Evolutionary conservation across 2,329 filamentous ascomycete genomes (phyloP).

Genomic region (Sarocladium brachiariae): DNA sequence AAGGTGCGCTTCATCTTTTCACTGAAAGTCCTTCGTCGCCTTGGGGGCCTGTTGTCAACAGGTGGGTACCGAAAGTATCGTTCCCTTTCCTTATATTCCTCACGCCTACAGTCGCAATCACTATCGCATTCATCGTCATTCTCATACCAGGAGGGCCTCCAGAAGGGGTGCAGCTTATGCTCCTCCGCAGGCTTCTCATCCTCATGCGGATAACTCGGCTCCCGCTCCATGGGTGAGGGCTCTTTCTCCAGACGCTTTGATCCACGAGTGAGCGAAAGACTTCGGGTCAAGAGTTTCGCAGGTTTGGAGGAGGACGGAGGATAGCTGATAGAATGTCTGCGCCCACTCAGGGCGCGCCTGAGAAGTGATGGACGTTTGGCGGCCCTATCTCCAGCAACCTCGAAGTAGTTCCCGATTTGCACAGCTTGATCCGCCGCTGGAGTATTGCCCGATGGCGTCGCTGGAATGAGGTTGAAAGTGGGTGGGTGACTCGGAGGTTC

Average conservation of each 20-base stretch:
- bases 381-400: slow-evolving; percentile 29
- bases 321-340: slow-evolving; percentile 37
- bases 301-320: slow-evolving; percentile 32
- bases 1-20: slow-evolving; percentile 52
- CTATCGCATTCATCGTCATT: slow-evolving; percentile 23
- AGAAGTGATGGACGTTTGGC: slow-evolving; percentile 43
- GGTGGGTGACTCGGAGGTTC: slow-evolving; percentile 37
- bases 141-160: slow-evolving; percentile 47
- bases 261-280: slow-evolving; percentile 42
- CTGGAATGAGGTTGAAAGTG: slow-evolving; percentile 53
- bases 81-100: slow-evolving; percentile 32
- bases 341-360: slow-evolving; percentile 44
- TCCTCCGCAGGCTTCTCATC: slow-evolving; percentile 44
- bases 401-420: slow-evolving; percentile 48
- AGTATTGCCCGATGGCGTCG: slow-evolving; percentile 54
- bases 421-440: slow-evolving; percentile 45
- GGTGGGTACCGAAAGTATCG: slow-evolving; percentile 39
- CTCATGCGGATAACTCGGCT: slow-evolving; percentile 27
- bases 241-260: neutral
- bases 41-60: slow-evolving; percentile 39
- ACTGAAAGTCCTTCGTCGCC: slow-evolving; percentile 42
- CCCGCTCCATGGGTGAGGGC: neutral
- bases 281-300: slow-evolving; percentile 39
- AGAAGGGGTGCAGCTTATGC: slow-evolving; percentile 52
- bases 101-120: slow-evolving; percentile 10